A percentile compares a stretch with the other conserved stretches of the same genome.
phyloP scores from a whole-genome alignment of 75 land plant genomes.

The Sequoiadendron giganteum region DNA sequence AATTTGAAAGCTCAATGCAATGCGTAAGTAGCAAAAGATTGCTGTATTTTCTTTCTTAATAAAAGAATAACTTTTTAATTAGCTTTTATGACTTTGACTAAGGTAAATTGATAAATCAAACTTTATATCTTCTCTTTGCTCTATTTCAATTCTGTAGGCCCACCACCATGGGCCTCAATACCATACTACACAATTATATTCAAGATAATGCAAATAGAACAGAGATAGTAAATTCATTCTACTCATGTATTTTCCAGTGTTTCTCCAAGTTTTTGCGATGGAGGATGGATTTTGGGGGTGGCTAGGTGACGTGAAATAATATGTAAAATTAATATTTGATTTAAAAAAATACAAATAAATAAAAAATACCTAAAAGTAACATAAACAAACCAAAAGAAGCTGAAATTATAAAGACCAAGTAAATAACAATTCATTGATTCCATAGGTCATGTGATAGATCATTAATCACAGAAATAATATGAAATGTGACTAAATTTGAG shows the following conservation, averaged over 20 bases:
- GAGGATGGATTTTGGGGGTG: no score
- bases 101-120: background rate
- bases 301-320: no score
- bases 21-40: constrained; percentile 16
- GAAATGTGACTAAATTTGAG: no score
- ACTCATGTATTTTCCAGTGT: background rate
- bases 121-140: background rate
- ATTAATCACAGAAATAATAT: no score
- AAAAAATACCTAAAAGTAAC: no score
- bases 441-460: no score
- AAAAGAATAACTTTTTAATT: background rate
- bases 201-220: background rate
- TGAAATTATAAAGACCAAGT: no score
- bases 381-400: no score
- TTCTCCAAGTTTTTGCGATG: no score
- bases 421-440: no score
- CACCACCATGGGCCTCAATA: background rate
- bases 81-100: background rate
- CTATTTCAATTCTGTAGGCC: background rate
- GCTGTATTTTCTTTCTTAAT: background rate
- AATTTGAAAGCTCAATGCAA: constrained; percentile 44
- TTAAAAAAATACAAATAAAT: no score
- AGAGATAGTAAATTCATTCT: background rate
- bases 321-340: no score
- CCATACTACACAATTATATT: background rate